phyloP scores from a whole-genome alignment of 2,329 filamentous ascomycete genomes.

The Talaromyces atroroseus region DNA sequence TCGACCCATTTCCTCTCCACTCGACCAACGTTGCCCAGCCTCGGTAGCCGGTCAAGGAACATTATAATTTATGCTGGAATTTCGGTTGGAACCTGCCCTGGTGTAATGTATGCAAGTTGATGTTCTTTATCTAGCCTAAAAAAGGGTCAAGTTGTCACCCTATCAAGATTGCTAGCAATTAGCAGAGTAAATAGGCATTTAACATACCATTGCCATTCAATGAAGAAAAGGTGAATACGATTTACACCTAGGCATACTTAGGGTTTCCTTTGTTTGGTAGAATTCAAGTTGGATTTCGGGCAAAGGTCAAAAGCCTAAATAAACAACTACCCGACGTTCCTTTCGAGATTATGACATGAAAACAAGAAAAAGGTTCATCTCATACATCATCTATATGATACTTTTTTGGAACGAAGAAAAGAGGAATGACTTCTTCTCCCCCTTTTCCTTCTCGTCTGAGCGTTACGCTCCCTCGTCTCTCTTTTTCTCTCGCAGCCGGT shows the following conservation, averaged over 20 bases:
- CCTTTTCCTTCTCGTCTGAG: constrained; percentile 9
- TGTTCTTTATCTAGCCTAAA: no score
- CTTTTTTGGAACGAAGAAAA: not conserved
- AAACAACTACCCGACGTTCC: not conserved
- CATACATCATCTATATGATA: not conserved
- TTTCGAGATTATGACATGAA: not conserved
- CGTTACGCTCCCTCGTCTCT: not conserved
- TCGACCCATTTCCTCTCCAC: no score
- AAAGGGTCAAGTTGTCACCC: no score
- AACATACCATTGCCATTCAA: no score
- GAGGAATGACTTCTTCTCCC: not conserved
- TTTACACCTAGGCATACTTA: not conserved
- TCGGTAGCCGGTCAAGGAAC: no score
- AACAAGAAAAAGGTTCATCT: not conserved
- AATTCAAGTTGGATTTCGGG: not conserved
- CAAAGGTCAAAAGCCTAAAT: not conserved
- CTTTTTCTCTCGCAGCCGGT: not conserved
- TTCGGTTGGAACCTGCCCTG: no score
- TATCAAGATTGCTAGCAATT: no score
- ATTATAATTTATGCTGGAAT: no score
- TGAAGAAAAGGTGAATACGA: no score
- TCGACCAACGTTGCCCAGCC: no score
- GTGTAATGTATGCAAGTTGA: no score
- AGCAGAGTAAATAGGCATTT: no score
- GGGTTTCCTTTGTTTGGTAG: not conserved